Base-by-base conservation (phyloP, 345 rosid species). In the Hibiscus mutabilis region DNA sequence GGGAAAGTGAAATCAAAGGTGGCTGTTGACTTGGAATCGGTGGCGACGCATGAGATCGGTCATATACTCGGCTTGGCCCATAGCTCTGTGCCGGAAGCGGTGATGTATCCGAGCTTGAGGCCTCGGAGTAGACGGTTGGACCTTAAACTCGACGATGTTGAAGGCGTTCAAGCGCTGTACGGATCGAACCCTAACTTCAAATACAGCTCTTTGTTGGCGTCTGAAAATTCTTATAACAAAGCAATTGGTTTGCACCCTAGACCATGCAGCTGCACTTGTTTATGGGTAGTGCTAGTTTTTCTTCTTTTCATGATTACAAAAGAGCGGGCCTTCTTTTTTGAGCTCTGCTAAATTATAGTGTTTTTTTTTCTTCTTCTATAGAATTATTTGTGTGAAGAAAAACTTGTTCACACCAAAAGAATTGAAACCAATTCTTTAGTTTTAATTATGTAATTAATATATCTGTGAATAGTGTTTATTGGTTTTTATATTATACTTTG, bases 1-100 rank as follows among this genome's bases (percentile, higher is more conserved):
- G 77, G 70, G 16, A 65, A 57, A 53, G 83, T 58, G 37, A 83
- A 76, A 73, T 91, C 93, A 4, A 81, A 25, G 69, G 83, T 35
- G 49, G 97, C 97, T 2, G 84, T 94, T 70, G 97, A 94, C 52
- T 80, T 94, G 85, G 99, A 94, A 47, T 91, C 99, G 2, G 99
- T 94, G 78, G 99, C 91, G 11, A 92, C 91, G 2, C 98, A 94
- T 64, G 98, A 94, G 84, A 94, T 94, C 6, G 97, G 98, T 58
- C 98, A 94, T 69, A 73, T 92, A 19, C 79, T 95, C 3, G 97
- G 99, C 4, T 74, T 95, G 76, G 97, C 84, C 24, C 99, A 95
- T 74, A 79, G 91, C 15, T 83, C 97, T 64, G 85, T 82, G 0
- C 85, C 85, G 52, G 91, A 89, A 29, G 95, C 99, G 5, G 97